Percentiles rank a stretch among this genome's conserved stretches.
phyloP scores from a whole-genome alignment of 1,139 yeast species.

The Suhomyces coccinellae region DNA sequence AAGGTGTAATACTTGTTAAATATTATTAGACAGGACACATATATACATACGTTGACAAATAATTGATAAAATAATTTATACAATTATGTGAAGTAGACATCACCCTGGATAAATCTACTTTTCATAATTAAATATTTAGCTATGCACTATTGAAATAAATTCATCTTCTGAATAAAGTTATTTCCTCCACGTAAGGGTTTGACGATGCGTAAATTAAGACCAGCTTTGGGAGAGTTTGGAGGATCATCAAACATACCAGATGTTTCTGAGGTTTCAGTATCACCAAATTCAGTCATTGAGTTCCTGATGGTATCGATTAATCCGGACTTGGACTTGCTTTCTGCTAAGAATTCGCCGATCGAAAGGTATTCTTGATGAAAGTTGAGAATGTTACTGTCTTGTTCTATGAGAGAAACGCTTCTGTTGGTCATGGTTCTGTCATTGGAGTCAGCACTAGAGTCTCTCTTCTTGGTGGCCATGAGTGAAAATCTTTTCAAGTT shows the following conservation, averaged over 20 bases:
- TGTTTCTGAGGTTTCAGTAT: slow-evolving; percentile 20
- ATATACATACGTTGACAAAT: not conserved
- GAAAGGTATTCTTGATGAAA: slow-evolving; percentile 20
- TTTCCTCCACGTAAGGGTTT: slow-evolving; percentile 67
- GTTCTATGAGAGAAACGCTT: slow-evolving; percentile 12
- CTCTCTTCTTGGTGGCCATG: slow-evolving; percentile 10
- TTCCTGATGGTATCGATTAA: slow-evolving; percentile 15
- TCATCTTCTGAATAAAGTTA: slow-evolving; percentile 16
- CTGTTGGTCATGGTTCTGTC: slow-evolving; percentile 6
- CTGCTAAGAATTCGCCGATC: slow-evolving; percentile 18
- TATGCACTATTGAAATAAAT: slow-evolving; percentile 14
- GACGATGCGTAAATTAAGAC: slow-evolving; percentile 58
- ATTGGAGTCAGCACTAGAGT: slow-evolving; percentile 11
- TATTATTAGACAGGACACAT: not conserved
- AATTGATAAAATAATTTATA: not conserved
- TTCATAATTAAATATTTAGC: not conserved
- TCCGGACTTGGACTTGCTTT: slow-evolving; percentile 16
- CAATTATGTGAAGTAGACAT: not conserved
- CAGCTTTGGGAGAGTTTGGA: slow-evolving; percentile 38
- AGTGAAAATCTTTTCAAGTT: slow-evolving; percentile 14
- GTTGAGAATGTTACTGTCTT: slow-evolving; percentile 17
- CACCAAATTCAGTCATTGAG: slow-evolving; percentile 13
- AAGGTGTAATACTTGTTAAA: not conserved
- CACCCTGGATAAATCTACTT: not conserved
- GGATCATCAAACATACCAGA: slow-evolving; percentile 21